These are phyloP conservation scores for Moniliophthora roreri DNA, from an alignment of 1,284 basidiomycete genomes.

Conservation along the genomic window DNA sequence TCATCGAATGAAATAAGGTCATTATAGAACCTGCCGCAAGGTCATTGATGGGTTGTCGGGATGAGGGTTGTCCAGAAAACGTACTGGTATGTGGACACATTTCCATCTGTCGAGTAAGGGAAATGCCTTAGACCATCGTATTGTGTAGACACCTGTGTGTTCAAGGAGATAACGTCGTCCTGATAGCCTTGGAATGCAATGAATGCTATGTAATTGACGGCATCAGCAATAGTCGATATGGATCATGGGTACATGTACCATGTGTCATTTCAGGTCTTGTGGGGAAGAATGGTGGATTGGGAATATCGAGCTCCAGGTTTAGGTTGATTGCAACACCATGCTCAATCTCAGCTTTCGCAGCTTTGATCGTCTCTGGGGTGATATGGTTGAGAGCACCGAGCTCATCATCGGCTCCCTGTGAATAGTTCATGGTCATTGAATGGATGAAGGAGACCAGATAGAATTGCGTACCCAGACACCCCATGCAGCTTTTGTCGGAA, in stretches of 20 bases:
- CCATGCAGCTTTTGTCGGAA: slow-evolving; percentile 2
- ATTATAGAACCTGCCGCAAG: slow-evolving; percentile 14
- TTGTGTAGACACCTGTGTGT: slow-evolving; percentile 17
- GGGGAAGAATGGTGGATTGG: slow-evolving; percentile 9
- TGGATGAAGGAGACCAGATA: background rate
- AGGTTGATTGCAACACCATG: slow-evolving; percentile 12
- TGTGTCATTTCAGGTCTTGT: slow-evolving; percentile 6
- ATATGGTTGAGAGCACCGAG: slow-evolving; percentile 16
- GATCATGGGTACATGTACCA: background rate
- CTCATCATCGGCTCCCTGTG: slow-evolving; percentile 12
- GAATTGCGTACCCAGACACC: slow-evolving; percentile 13
- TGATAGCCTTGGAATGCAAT: slow-evolving; percentile 9
- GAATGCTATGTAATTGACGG: background rate
- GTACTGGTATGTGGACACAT: slow-evolving; percentile 8
- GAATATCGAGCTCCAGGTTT: slow-evolving; percentile 11
- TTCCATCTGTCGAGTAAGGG: slow-evolving; percentile 12
- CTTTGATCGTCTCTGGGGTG: slow-evolving; percentile 10
- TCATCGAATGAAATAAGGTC: slow-evolving; percentile 14
- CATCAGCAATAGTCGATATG: too few species aligned
- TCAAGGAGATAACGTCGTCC: slow-evolving; percentile 15
- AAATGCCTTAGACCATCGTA: slow-evolving; percentile 16
- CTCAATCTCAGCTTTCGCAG: slow-evolving; percentile 11
- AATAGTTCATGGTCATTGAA: background rate
- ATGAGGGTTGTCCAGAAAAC: background rate
- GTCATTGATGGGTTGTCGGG: background rate